Evolutionary conservation across 2,329 filamentous ascomycete species (phyloP), one percentile per base, ranked within the genome.

Genomic region (Grosmannia clavigera): DNA sequence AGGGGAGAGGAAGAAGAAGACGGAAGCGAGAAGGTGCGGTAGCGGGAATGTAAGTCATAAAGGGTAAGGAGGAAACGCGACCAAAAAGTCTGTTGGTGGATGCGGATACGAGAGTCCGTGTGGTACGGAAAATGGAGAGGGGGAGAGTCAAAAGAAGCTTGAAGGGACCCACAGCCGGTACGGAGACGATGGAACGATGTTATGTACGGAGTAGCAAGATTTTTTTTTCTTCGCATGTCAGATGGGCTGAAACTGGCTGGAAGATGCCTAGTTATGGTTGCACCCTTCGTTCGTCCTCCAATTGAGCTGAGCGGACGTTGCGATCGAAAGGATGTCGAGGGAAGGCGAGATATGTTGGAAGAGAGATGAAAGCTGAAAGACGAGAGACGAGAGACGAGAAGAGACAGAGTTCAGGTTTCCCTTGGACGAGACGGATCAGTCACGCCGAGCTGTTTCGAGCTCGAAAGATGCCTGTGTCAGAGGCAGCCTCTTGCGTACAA

Each of bases 361-460:
- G 43, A n/a, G 43, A 48, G 43, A 48, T n/a, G 19, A 25, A 12
- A n/a, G 43, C 22, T n/a, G 43, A 48, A 12, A n/a, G 43, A 10
- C 19, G n/a, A 48, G 7, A 22, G 43, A 25, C 19, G n/a, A 25
- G 6, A 22, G 46, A 48, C n/a, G n/a, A 25, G 46, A 40, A 40
- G 12, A 40, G 12, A 40, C 38, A 40, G 38, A 40, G 38, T 16
- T 16, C 14, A 40, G 38, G 14, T 19, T 11, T 27, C 22, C 40
- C 40, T n/a, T 29, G 12, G 29, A 25, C 48, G 29, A 40, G 38
- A 64, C 19, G 58, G 65, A 67, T 66, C 66, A 77, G 74, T 78
- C 75, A 73, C 72, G 72, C 69, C 71, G 74, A 69, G 66, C 61
- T 66, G 75, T 78, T 78, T 79, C 74, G 76, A 66, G 69, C 66